phyloP scores from a whole-genome alignment of 225 moss, liverwort and hornwort genomes.

The Asterella californica region DNA sequence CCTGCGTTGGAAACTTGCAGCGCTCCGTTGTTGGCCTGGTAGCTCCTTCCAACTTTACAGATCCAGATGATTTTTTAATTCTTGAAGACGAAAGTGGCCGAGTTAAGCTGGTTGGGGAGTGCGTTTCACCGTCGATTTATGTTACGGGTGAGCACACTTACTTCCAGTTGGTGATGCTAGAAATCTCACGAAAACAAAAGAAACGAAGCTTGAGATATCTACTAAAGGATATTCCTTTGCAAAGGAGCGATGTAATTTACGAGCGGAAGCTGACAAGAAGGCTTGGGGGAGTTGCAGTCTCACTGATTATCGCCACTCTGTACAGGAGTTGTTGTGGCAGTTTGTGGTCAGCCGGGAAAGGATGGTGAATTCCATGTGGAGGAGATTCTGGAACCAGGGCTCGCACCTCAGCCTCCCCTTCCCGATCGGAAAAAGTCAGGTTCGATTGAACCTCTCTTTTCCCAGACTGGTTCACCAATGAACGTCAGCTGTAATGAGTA shows the following conservation, averaged over 20 bases:
- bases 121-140: constrained; percentile 52
- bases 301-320: background rate
- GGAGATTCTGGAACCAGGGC: constrained; percentile 82
- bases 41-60: constrained; percentile 73
- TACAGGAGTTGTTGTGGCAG: constrained; percentile 84
- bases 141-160: constrained; percentile 61
- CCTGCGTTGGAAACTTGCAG: constrained; percentile 34
- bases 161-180: background rate
- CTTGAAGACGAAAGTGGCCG: constrained; percentile 97
- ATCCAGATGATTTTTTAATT: constrained; percentile 72
- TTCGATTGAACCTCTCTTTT: background rate
- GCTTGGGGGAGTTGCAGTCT: background rate
- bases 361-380: constrained; percentile 84
- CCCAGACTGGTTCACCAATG: background rate
- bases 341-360: constrained; percentile 79
- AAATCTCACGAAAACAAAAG: background rate
- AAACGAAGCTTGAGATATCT: background rate
- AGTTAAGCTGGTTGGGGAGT: constrained; percentile 71
- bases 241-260: background rate
- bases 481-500: too few relatives aligned
- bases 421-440: constrained; percentile 28
- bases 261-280: background rate
- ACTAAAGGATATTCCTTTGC: too few relatives aligned
- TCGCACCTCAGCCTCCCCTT: constrained; percentile 73
- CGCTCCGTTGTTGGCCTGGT: constrained; percentile 78